A percentile compares a stretch with the other conserved stretches of the same genome.
Evolutionary conservation across 192 early-diverging fungal species (phyloP).

Genomic region (Funneliformis mosseae): DNA sequence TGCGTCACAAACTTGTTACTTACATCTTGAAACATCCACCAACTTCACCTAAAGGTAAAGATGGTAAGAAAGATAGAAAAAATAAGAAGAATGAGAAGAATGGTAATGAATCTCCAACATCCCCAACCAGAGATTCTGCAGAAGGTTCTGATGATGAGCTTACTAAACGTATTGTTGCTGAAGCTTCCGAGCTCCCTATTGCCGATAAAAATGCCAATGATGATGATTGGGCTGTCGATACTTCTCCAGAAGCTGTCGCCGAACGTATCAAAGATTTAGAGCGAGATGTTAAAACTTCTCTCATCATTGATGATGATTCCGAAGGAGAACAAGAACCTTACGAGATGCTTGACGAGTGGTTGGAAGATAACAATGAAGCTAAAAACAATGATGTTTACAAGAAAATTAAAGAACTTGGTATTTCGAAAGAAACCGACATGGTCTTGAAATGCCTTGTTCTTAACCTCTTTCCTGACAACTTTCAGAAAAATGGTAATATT

Average conservation of each 20-base stretch:
- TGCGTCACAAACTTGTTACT: conserved; percentile 84
- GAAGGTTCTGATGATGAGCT: conserved; percentile 68
- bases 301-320: conserved; percentile 58
- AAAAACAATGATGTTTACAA: conserved; percentile 72
- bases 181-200: conserved; percentile 63
- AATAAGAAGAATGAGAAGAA: conserved; percentile 54
- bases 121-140: conserved; percentile 40
- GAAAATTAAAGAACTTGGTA: conserved; percentile 75
- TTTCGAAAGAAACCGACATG: conserved; percentile 54
- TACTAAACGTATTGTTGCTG: conserved; percentile 66
- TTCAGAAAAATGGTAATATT: conserved; percentile 29
- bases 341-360: conserved; percentile 76
- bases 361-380: conserved; percentile 60
- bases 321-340: conserved; percentile 67
- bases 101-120: conserved; percentile 42
- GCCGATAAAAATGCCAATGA: conserved; percentile 55
- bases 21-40: conserved; percentile 95
- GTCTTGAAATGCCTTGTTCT: conserved; percentile 80
- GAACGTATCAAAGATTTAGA: conserved; percentile 71
- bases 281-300: conserved; percentile 46
- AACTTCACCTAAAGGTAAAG: conserved; percentile 48
- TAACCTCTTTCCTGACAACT: conserved; percentile 71
- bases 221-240: conserved; percentile 86
- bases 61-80: conserved; percentile 52
- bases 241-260: conserved; percentile 75